Evolutionary conservation across 1,284 basidiomycete genomes (phyloP).

Genomic region (Cryptococcus sp.): DNA sequence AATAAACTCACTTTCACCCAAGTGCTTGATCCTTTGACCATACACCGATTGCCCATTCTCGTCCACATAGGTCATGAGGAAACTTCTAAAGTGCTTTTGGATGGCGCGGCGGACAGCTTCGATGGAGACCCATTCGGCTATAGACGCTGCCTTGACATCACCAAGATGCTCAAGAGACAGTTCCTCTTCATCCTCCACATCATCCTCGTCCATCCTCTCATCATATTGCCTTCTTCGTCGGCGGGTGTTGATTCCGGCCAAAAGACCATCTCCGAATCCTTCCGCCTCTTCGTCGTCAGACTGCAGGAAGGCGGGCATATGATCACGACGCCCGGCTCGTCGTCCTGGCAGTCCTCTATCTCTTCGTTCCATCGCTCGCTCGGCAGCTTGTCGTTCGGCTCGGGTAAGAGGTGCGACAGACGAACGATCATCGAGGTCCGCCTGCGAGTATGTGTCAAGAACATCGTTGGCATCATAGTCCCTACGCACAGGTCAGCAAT

Average conservation of each 20-base stretch:
- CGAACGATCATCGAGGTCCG: slow-evolving; percentile 81
- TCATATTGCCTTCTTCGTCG: slow-evolving; percentile 83
- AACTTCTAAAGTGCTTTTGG: slow-evolving; percentile 88
- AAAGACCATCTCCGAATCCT: slow-evolving; percentile 58
- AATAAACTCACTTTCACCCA: slow-evolving; percentile 81
- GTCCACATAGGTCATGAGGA: slow-evolving; percentile 94
- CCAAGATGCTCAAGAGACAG: slow-evolving; percentile 92
- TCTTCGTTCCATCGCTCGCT: slow-evolving; percentile 82
- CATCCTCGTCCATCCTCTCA: slow-evolving; percentile 79
- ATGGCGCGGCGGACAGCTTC: slow-evolving; percentile 89
- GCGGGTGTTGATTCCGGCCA: slow-evolving; percentile 67
- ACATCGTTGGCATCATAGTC: slow-evolving; percentile 83
- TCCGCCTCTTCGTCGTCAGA: slow-evolving; percentile 69
- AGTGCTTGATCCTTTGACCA: slow-evolving; percentile 85
- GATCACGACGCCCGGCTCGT: slow-evolving; percentile 71
- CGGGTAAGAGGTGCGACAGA: slow-evolving; percentile 72
- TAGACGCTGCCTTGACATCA: slow-evolving; percentile 95
- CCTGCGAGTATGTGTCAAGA: slow-evolving; percentile 85
- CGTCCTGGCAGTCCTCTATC: slow-evolving; percentile 74
- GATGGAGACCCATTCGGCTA: slow-evolving; percentile 94
- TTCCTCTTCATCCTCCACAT: slow-evolving; percentile 84
- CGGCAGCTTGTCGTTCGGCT: slow-evolving; percentile 77
- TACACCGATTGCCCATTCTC: slow-evolving; percentile 90
- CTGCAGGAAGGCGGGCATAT: slow-evolving; percentile 80
- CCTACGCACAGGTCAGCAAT: slow-evolving; percentile 53